These are phyloP conservation scores for Ascocoryne sarcoides DNA, from an alignment of 2,329 filamentous ascomycete genomes.

Conservation along the genomic window DNA sequence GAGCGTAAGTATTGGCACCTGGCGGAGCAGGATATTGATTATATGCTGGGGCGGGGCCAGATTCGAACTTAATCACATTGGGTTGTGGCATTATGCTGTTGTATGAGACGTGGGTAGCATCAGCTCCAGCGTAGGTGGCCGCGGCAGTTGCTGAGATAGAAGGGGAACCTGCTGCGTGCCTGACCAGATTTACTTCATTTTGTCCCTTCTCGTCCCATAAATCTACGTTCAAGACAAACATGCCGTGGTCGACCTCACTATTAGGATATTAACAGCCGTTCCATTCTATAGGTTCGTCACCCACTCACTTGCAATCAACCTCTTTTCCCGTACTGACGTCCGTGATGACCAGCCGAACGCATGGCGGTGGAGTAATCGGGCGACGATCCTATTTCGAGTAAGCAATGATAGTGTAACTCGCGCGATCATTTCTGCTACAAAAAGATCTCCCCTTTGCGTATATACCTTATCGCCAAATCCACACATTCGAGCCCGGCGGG, in stretches of 20 bases:
- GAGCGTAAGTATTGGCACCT: slow-evolving; percentile 20
- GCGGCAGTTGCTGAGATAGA: slow-evolving; percentile 76
- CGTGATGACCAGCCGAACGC: slow-evolving; percentile 72
- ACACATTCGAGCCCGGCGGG: slow-evolving; percentile 91
- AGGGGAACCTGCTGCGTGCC: slow-evolving; percentile 56
- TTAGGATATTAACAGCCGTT: slow-evolving; percentile 9
- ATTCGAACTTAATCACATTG: slow-evolving; percentile 11
- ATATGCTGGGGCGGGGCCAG: slow-evolving; percentile 13
- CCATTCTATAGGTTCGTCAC: not conserved
- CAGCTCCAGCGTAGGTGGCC: slow-evolving; percentile 56
- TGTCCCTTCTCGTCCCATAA: slow-evolving; percentile 54
- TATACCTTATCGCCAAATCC: slow-evolving; percentile 93
- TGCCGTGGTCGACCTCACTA: slow-evolving; percentile 60
- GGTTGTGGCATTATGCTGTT: slow-evolving; percentile 18
- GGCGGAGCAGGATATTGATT: slow-evolving; percentile 23
- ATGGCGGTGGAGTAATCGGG: slow-evolving; percentile 92
- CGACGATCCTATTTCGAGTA: slow-evolving; percentile 61
- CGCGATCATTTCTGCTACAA: too few relatives aligned
- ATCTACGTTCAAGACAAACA: slow-evolving; percentile 61
- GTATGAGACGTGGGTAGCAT: slow-evolving; percentile 29
- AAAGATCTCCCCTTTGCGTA: not conserved
- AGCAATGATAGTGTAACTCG: slow-evolving; percentile 1
- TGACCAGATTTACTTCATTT: slow-evolving; percentile 59
- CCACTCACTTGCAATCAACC: slow-evolving; percentile 68
- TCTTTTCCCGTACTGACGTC: slow-evolving; percentile 70